Evolutionary conservation across 169 alveolate species (phyloP).

Genomic region (Theileria parva): DNA sequence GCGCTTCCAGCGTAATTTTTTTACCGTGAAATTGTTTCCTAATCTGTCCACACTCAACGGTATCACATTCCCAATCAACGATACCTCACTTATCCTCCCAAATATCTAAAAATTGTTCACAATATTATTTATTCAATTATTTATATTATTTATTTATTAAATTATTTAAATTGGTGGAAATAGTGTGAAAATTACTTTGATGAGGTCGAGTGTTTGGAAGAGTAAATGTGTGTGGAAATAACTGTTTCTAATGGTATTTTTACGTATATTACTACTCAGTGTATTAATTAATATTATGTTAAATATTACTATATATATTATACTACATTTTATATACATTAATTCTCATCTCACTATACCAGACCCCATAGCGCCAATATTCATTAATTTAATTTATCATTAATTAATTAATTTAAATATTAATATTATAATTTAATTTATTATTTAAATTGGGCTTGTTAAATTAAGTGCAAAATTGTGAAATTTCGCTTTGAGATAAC

Average conservation of each 20-base stretch:
- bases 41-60: conserved; percentile 20
- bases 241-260: neutral
- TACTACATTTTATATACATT: neutral
- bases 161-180: neutral
- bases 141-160: neutral
- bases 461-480: no score
- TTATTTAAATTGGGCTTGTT: no score
- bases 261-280: neutral
- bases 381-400: no score
- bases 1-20: conserved; percentile 28
- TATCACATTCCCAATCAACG: conserved; percentile 63
- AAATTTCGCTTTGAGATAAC: no score
- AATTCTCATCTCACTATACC: no score
- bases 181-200: conserved; percentile 23
- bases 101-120: conserved; percentile 28
- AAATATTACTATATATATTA: no score
- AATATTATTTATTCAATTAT: no score
- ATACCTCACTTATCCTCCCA: conserved; percentile 51
- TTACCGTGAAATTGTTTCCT: neutral
- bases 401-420: no score
- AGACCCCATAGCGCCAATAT: neutral
- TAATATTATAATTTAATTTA: no score
- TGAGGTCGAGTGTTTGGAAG: conserved; percentile 40
- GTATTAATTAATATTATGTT: neutral
- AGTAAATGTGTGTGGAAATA: neutral